These are phyloP conservation scores for Aspergillus olivimuriae DNA, from an alignment of 495 filamentous ascomycete species.

Conservation along the genomic window DNA sequence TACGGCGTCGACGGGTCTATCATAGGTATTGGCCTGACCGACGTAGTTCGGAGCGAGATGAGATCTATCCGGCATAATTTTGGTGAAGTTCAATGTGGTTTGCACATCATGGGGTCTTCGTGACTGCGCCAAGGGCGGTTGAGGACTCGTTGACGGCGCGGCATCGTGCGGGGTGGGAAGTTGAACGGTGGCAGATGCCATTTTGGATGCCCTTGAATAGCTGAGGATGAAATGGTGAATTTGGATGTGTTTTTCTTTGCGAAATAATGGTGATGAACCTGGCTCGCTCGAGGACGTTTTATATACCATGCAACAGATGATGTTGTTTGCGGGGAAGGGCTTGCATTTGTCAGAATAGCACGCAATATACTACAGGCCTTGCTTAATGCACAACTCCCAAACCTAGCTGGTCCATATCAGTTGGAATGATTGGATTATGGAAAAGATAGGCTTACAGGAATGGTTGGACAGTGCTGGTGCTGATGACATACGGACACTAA, in stretches of 20 bases:
- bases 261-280: too few species aligned
- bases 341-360: slow-evolving; percentile 31
- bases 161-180: slow-evolving; percentile 10
- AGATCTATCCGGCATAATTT: slow-evolving; percentile 53
- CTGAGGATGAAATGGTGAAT: background rate
- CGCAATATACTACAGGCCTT: slow-evolving; percentile 23
- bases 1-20: slow-evolving; percentile 29
- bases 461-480: too few species aligned
- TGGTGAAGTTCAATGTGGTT: slow-evolving; percentile 54
- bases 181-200: slow-evolving; percentile 41
- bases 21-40: slow-evolving; percentile 44
- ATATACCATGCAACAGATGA: background rate
- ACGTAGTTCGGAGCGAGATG: slow-evolving; percentile 44
- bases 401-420: too few species aligned
- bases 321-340: background rate
- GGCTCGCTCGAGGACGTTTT: background rate
- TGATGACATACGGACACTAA: too few species aligned
- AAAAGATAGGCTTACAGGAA: too few species aligned
- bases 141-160: slow-evolving; percentile 8
- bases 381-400: slow-evolving; percentile 16
- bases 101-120: slow-evolving; percentile 43
- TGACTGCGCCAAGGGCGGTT: slow-evolving; percentile 9
- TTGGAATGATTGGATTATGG: background rate
- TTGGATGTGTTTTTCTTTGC: background rate
- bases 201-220: slow-evolving; percentile 26